Percentiles rank a stretch among this genome's conserved stretches.
Evolutionary conservation across 805 yeast genomes (phyloP).

Genomic region (Priceomyces medius): DNA sequence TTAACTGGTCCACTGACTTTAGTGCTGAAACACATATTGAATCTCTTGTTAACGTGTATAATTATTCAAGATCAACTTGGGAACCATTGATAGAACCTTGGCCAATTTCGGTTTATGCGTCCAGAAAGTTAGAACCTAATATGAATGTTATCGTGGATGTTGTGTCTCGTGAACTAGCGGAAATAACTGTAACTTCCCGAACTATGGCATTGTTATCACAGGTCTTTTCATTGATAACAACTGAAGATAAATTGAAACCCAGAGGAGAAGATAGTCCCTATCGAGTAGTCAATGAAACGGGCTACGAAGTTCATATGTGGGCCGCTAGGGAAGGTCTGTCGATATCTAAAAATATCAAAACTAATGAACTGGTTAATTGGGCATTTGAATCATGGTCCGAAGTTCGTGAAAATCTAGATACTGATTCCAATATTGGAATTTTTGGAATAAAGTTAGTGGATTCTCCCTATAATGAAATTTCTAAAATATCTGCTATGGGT

Average conservation of each 20-base stretch:
- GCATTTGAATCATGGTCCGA: slow-evolving; percentile 92
- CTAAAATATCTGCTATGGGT: slow-evolving; percentile 63
- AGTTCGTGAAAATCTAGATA: slow-evolving; percentile 74
- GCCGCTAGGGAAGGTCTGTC: slow-evolving; percentile 42
- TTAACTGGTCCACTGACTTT: slow-evolving; percentile 85
- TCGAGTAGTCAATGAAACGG: slow-evolving; percentile 78
- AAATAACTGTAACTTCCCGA: slow-evolving; percentile 77
- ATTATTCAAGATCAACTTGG: slow-evolving; percentile 90
- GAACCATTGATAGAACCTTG: slow-evolving; percentile 91
- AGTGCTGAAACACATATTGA: slow-evolving; percentile 66
- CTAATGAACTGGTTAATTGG: slow-evolving; percentile 68
- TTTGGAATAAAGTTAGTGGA: slow-evolving; percentile 63
- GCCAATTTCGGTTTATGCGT: slow-evolving; percentile 71
- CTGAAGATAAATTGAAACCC: slow-evolving; percentile 54
- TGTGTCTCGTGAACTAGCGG: slow-evolving; percentile 73
- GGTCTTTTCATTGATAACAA: slow-evolving; percentile 56
- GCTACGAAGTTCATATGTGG: slow-evolving; percentile 80
- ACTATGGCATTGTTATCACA: slow-evolving; percentile 76
- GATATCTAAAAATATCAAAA: slow-evolving; percentile 36
- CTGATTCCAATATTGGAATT: slow-evolving; percentile 58
- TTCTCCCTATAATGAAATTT: slow-evolving; percentile 53
- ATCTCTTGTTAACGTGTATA: slow-evolving; percentile 72
- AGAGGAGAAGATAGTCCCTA: slow-evolving; percentile 85
- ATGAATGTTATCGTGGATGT: slow-evolving; percentile 61
- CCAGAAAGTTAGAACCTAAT: slow-evolving; percentile 46